These are phyloP conservation scores for Saxophila tyrrhenica DNA, from an alignment of 495 filamentous ascomycete species.

Conservation along the genomic window DNA sequence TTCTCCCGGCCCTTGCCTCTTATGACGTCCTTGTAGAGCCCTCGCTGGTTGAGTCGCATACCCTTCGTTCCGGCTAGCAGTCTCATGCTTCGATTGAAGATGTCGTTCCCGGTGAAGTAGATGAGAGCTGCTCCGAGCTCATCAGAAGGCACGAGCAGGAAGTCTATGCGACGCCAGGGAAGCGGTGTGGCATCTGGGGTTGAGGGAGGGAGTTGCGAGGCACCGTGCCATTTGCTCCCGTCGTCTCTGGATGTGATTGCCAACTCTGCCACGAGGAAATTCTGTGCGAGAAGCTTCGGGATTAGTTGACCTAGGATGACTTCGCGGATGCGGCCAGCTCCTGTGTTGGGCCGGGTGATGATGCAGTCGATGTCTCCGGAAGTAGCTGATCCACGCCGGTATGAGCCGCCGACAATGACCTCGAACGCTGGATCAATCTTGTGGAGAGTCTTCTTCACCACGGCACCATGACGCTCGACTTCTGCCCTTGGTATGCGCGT, in stretches of 20 bases:
- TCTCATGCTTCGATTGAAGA: slow-evolving; percentile 86
- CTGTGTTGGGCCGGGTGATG: slow-evolving; percentile 58
- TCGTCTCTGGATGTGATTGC: slow-evolving; percentile 33
- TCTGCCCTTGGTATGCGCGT: slow-evolving; percentile 72
- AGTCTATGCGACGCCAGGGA: slow-evolving; percentile 71
- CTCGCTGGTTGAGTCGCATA: slow-evolving; percentile 78
- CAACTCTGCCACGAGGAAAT: slow-evolving; percentile 49
- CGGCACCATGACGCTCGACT: slow-evolving; percentile 55
- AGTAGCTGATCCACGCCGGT: slow-evolving; percentile 62
- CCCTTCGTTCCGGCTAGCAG: slow-evolving; percentile 72
- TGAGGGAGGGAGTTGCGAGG: slow-evolving; percentile 49
- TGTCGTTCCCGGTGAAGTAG: slow-evolving; percentile 94
- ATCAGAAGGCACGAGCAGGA: slow-evolving; percentile 69
- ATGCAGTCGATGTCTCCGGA: slow-evolving; percentile 82
- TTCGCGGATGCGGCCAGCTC: slow-evolving; percentile 45
- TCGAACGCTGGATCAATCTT: slow-evolving; percentile 52
- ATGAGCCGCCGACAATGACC: slow-evolving; percentile 71
- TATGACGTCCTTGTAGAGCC: slow-evolving; percentile 65
- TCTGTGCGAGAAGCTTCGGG: slow-evolving; percentile 43
- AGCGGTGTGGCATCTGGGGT: slow-evolving; percentile 13
- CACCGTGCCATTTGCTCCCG: slow-evolving; percentile 81
- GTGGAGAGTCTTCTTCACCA: slow-evolving; percentile 52
- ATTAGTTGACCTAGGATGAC: slow-evolving; percentile 56
- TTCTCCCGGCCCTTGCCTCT: slow-evolving; percentile 47
- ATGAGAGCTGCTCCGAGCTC: slow-evolving; percentile 77